Evolutionary conservation across 2,329 filamentous ascomycete genomes (phyloP).

Genomic region (Aspergillus sergii): DNA sequence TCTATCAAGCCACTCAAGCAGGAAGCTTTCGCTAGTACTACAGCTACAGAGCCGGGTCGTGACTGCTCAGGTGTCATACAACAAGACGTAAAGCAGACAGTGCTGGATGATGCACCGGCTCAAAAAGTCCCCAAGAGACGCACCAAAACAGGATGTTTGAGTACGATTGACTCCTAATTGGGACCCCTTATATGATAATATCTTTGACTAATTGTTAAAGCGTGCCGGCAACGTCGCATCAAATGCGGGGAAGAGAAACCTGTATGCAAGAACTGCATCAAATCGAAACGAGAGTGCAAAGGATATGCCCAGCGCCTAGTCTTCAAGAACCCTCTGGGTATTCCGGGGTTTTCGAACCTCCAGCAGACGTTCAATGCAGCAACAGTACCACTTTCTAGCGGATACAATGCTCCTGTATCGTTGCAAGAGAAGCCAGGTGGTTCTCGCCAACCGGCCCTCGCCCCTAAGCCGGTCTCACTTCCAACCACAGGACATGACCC

Average conservation of each 20-base stretch:
- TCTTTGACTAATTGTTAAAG: constrained; percentile 47
- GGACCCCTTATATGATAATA: neutral
- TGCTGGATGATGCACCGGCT: constrained; percentile 20
- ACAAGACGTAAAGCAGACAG: constrained; percentile 16
- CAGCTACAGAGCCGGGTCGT: constrained; percentile 7
- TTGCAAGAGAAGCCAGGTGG: constrained; percentile 31
- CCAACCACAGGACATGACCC: constrained; percentile 14
- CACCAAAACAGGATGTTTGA: constrained; percentile 91
- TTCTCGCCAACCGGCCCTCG: constrained; percentile 38
- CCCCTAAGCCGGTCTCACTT: constrained; percentile 31
- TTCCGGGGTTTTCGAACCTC: constrained; percentile 29
- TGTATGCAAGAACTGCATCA: constrained; percentile 50
- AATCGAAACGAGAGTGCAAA: constrained; percentile 50
- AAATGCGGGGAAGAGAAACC: constrained; percentile 86
- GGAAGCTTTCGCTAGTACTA: constrained; percentile 5
- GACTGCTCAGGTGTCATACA: constrained; percentile 4
- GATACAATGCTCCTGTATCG: constrained; percentile 24
- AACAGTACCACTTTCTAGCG: constrained; percentile 20
- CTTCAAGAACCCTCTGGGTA: constrained; percentile 44
- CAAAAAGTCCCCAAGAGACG: constrained; percentile 59
- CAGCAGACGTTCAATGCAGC: constrained; percentile 23
- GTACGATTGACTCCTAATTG: constrained; percentile 54
- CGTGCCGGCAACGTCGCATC: constrained; percentile 91
- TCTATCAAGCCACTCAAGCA: constrained; percentile 7
- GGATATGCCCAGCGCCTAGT: constrained; percentile 46